These are phyloP conservation scores for Penicillium canescens DNA, from an alignment of 495 filamentous ascomycete genomes.

Conservation along the genomic window DNA sequence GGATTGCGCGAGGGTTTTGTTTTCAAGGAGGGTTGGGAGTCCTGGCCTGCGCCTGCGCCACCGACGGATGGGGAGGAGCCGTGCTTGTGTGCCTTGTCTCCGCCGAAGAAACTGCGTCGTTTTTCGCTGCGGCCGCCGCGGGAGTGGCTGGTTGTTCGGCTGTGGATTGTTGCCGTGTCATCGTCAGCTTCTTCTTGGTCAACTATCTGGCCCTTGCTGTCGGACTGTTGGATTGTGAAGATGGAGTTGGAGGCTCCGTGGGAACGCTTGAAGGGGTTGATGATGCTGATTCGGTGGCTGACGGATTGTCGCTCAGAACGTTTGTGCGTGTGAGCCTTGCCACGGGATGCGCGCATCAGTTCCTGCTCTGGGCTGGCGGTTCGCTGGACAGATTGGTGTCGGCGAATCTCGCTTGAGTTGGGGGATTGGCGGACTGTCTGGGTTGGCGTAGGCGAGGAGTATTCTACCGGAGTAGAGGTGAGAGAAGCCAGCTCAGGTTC, in stretches of 20 bases:
- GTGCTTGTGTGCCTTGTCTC: constrained; percentile 38
- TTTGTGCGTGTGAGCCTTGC: constrained; percentile 33
- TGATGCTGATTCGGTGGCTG: constrained; percentile 49
- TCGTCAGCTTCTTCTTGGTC: constrained; percentile 35
- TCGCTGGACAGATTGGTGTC: constrained; percentile 26
- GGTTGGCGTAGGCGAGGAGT: constrained; percentile 24
- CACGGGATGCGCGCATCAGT: constrained; percentile 32
- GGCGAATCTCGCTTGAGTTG: constrained; percentile 23
- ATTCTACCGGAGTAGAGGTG: constrained; percentile 23
- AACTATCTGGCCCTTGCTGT: constrained; percentile 25
- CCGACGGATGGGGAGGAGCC: constrained; percentile 36
- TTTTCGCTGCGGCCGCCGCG: constrained; percentile 38
- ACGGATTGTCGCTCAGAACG: constrained; percentile 41
- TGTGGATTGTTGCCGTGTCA: constrained; percentile 46
- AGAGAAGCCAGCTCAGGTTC: constrained; percentile 48
- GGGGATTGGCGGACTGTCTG: constrained; percentile 26
- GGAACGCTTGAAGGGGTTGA: constrained; percentile 49
- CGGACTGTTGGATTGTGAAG: constrained; percentile 32
- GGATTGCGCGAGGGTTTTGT: constrained; percentile 31
- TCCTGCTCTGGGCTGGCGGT: constrained; percentile 43
- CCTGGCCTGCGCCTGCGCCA: constrained; percentile 25
- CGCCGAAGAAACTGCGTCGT: constrained; percentile 45
- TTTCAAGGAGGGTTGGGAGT: constrained; percentile 25
- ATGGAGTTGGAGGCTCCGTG: constrained; percentile 39
- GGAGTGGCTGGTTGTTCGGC: constrained; percentile 41